A percentile compares a stretch with the other conserved stretches of the same genome.
phyloP scores from a whole-genome alignment of 345 rosid genomes.

The Garcia nutans region DNA sequence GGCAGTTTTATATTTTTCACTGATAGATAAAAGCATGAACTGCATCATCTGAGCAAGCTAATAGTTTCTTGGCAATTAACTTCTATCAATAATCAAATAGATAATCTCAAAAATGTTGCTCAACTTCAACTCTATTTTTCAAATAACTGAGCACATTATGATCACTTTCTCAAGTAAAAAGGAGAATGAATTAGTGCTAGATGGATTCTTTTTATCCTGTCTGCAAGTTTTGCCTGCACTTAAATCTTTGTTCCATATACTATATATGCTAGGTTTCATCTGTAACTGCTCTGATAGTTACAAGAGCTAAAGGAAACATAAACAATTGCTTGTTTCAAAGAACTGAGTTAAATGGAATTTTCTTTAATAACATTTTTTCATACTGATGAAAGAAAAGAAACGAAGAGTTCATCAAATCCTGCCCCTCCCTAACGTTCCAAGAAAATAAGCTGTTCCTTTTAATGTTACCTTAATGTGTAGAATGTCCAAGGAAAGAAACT shows the following conservation, averaged over 20 bases:
- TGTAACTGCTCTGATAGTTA: too few relatives aligned
- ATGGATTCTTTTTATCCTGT: background rate
- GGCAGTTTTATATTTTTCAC: background rate
- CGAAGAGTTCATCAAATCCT: background rate
- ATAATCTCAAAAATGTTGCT: background rate
- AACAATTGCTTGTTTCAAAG: background rate
- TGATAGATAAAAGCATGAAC: background rate
- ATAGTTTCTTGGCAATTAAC: background rate
- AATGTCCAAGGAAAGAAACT: background rate
- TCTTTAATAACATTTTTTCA: background rate
- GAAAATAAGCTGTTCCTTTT: background rate
- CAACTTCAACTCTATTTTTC: background rate
- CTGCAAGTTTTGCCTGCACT: background rate
- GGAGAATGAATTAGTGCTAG: background rate
- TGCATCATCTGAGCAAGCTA: background rate
- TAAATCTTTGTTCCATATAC: background rate
- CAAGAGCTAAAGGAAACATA: too few relatives aligned
- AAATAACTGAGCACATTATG: background rate
- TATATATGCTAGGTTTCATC: too few relatives aligned
- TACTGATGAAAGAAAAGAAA: background rate
- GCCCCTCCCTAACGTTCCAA: too few relatives aligned
- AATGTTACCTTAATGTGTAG: background rate
- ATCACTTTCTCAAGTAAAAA: background rate
- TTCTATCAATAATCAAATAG: background rate
- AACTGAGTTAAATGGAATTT: background rate